Percentiles rank a stretch among this genome's conserved stretches.
These are phyloP conservation scores for Pistacia integerrima DNA, from an alignment of 345 rosid species.

Conservation along the genomic window DNA sequence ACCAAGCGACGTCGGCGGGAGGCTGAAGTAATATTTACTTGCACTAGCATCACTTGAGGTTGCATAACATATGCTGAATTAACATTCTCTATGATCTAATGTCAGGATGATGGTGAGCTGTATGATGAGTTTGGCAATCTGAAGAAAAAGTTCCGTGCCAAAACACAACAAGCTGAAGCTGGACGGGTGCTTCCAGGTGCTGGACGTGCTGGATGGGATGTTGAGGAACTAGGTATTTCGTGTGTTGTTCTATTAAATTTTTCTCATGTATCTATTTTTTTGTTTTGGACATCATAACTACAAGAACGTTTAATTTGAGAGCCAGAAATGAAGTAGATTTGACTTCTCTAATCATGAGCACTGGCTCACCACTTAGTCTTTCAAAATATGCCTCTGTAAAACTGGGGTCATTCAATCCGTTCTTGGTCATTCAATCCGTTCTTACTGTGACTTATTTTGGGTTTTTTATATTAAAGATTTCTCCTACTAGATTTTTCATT, in stretches of 20 bases:
- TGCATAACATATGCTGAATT: slow-evolving; percentile 20
- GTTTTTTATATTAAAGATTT: neutral
- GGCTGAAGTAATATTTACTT: slow-evolving; percentile 67
- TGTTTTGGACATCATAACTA: neutral
- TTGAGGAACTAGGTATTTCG: slow-evolving; percentile 79
- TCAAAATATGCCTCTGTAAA: neutral
- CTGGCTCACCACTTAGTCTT: neutral
- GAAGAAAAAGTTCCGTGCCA: slow-evolving; percentile 92
- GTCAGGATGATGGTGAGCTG: slow-evolving; percentile 96
- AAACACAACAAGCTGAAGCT: slow-evolving; percentile 75
- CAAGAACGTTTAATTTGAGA: neutral
- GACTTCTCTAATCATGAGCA: neutral
- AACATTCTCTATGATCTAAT: slow-evolving; percentile 14
- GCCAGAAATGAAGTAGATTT: neutral
- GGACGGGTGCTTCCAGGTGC: slow-evolving; percentile 65
- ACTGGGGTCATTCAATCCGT: neutral
- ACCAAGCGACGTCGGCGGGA: slow-evolving; percentile 87
- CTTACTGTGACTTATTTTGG: neutral
- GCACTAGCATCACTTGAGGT: slow-evolving; percentile 12
- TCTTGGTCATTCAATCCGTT: neutral
- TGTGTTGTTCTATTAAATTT: neutral
- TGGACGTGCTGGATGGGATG: slow-evolving; percentile 99
- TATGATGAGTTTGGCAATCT: slow-evolving; percentile 99
- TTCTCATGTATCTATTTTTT: neutral
- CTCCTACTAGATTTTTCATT: neutral